Evolutionary conservation across 306 rosid species (phyloP).

Genomic region (Rosa chinensis): DNA sequence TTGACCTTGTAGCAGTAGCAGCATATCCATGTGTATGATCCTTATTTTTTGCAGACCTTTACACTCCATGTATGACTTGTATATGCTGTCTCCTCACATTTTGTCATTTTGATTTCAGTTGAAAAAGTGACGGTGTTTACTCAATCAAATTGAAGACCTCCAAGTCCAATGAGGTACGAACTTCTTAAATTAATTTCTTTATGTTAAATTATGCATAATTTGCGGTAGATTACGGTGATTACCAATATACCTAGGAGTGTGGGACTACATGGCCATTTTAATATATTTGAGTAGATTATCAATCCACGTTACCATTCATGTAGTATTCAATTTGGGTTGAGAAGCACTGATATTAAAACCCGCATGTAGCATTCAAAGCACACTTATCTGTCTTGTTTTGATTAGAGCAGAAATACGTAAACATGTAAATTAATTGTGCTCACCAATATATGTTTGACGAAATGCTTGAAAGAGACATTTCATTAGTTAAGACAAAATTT

Average conservation of each 20-base stretch:
- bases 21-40: not conserved
- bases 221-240: not conserved
- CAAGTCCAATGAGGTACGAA: not conserved
- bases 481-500: not conserved
- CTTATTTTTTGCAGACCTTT: not conserved
- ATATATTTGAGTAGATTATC: not conserved
- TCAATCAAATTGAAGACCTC: not conserved
- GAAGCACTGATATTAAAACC: not conserved
- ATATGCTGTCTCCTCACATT: not conserved
- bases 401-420: not conserved
- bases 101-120: not conserved
- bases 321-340: not conserved
- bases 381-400: not conserved
- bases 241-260: not conserved
- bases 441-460: not conserved
- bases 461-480: not conserved
- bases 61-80: not conserved
- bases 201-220: not conserved
- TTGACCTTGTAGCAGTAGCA: not conserved
- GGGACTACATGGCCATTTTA: not conserved
- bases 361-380: too few species aligned
- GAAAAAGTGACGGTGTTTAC: not conserved
- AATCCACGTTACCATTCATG: not conserved
- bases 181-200: not conserved
- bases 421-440: too few species aligned